Percentiles rank a stretch among this genome's conserved stretches.
phyloP scores from a whole-genome alignment of 495 filamentous ascomycete species.

The Hypomontagnella monticulosa region DNA sequence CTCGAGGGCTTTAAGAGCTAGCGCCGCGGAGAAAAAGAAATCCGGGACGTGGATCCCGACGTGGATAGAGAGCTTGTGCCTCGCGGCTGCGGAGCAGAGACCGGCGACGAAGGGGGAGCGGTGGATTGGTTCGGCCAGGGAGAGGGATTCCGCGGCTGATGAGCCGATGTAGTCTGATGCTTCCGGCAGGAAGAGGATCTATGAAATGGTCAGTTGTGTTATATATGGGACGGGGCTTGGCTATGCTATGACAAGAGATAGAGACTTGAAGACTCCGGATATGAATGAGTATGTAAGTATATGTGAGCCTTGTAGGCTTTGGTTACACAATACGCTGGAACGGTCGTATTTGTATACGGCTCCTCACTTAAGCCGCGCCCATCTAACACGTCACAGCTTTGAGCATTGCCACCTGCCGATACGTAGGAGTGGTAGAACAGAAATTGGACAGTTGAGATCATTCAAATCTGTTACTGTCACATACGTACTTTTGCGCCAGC shows the following conservation, averaged over 20 bases:
- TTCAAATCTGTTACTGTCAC: no score
- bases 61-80: conserved; percentile 73
- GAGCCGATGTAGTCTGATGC: conserved; percentile 87
- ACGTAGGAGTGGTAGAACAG: neutral
- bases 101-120: conserved; percentile 73
- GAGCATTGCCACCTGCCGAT: neutral
- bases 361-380: neutral
- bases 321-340: neutral
- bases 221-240: neutral
- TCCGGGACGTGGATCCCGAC: conserved; percentile 89
- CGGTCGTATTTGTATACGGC: neutral
- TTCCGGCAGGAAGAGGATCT: conserved; percentile 93
- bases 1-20: conserved; percentile 11
- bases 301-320: no score
- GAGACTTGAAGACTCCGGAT: no score
- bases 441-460: neutral
- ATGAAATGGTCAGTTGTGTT: conserved; percentile 13
- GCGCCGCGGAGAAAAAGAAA: no score
- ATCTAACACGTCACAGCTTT: neutral
- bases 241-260: neutral
- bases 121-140: conserved; percentile 66
- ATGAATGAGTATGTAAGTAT: no score
- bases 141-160: conserved; percentile 70
- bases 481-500: conserved; percentile 80
- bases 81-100: conserved; percentile 70